Percentiles rank a stretch among this genome's conserved stretches.
Evolutionary conservation across 768 basidiomycete genomes (phyloP).

Genomic region (Boletus eberwhitei): DNA sequence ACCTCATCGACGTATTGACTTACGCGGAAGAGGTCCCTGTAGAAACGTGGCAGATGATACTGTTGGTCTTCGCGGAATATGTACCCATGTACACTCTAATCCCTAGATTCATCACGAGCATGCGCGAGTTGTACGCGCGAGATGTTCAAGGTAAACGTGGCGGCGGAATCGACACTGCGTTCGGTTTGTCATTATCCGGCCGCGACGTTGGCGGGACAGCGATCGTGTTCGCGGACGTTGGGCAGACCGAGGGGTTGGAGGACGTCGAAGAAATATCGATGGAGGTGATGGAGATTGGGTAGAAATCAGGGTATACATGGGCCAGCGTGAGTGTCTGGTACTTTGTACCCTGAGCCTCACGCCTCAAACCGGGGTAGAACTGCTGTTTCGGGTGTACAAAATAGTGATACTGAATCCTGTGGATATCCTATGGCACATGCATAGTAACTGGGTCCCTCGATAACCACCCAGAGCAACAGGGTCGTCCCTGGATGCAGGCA

Average conservation of each 20-base stretch:
- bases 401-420: too few species aligned
- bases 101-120: too few species aligned
- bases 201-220: background rate
- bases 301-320: background rate
- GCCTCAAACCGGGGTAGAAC: too few species aligned
- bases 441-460: background rate
- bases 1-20: too few species aligned
- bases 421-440: background rate
- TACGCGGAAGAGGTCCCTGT: too few species aligned
- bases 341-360: too few species aligned
- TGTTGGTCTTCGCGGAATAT: too few species aligned
- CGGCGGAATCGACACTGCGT: background rate
- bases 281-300: background rate
- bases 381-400: too few species aligned
- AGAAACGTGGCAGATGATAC: too few species aligned
- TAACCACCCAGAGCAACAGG: background rate
- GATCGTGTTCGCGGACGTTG: background rate
- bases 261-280: background rate
- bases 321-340: too few species aligned
- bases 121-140: background rate
- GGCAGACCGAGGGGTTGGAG: background rate
- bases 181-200: background rate
- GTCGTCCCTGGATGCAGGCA: too few species aligned
- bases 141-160: background rate
- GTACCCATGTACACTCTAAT: too few species aligned